Evolutionary conservation across 73 alveolate species (phyloP).

Genomic region (Diophrys appendiculata): DNA sequence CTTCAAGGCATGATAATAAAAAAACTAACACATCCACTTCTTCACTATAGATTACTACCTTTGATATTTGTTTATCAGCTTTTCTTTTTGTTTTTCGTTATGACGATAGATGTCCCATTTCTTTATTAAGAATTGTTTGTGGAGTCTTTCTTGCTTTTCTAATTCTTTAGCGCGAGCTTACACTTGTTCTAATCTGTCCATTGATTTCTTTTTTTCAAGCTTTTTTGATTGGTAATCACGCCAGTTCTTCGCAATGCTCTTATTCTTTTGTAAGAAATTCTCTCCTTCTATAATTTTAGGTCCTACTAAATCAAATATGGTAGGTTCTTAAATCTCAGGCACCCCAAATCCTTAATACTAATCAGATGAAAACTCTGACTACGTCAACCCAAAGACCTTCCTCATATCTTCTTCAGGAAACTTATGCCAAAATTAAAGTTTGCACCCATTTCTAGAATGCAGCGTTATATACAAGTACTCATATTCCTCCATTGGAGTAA

Average conservation of each 20-base stretch:
- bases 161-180: background rate
- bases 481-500: no score
- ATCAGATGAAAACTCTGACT: background rate
- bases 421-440: no score
- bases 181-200: background rate
- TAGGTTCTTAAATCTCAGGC: background rate
- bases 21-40: no score
- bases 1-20: no score
- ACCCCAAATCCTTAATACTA: background rate
- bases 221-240: background rate
- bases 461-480: no score
- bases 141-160: background rate
- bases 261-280: background rate
- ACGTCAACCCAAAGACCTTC: no score
- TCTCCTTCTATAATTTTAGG: background rate
- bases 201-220: background rate
- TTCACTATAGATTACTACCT: no score
- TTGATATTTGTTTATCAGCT: no score
- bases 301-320: background rate
- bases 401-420: no score
- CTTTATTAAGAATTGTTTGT: background rate
- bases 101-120: background rate
- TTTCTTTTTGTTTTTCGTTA: no score
- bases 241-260: background rate
- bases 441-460: no score